A percentile compares a stretch with the other conserved stretches of the same genome.
Conservation (phyloP, 352 stramenopile species). For the Phytopythium helicoides region DNA sequence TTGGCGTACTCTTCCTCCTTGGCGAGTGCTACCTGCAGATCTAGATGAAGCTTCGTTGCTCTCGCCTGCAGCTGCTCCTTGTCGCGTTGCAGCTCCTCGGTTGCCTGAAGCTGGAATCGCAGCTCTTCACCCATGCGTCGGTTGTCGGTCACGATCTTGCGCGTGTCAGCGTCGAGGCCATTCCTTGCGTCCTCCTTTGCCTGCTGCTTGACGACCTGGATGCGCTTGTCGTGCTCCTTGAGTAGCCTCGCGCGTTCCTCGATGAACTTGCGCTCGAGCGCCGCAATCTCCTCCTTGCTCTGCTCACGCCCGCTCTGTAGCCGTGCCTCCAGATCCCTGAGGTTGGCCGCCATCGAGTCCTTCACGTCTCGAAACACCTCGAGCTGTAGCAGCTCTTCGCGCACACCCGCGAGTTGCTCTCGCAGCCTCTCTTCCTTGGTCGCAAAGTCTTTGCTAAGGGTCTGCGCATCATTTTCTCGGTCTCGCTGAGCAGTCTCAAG, state of each 20-base stretch:
- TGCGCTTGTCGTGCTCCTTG: constrained; percentile 85
- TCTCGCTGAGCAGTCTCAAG: constrained; percentile 44
- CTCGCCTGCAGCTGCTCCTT: constrained; percentile 66
- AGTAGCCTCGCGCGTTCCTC: constrained; percentile 81
- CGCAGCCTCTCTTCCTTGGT: constrained; percentile 51
- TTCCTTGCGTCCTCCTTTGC: constrained; percentile 89
- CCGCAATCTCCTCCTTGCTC: constrained; percentile 47
- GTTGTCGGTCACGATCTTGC: constrained; percentile 92
- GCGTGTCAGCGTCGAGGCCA: constrained; percentile 87
- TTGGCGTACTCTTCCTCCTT: constrained; percentile 89
- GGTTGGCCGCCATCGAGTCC: constrained; percentile 49
- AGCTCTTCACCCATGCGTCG: constrained; percentile 92
- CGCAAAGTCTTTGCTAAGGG: constrained; percentile 40
- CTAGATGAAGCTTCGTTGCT: constrained; percentile 55
- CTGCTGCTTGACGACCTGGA: constrained; percentile 84
- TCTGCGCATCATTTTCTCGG: constrained; percentile 43
- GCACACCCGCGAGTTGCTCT: constrained; percentile 57
- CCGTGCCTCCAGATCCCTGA: constrained; percentile 61
- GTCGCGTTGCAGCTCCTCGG: constrained; percentile 85
- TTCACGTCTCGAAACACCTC: constrained; percentile 73
- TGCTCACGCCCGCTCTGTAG: constrained; percentile 55
- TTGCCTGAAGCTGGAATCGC: constrained; percentile 90
- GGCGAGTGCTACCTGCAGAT: constrained; percentile 73
- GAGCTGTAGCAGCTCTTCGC: constrained; percentile 65
- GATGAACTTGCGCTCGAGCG: constrained; percentile 87